These are phyloP conservation scores for Astraeus odoratus DNA, from an alignment of 768 basidiomycete genomes.

Conservation along the genomic window DNA sequence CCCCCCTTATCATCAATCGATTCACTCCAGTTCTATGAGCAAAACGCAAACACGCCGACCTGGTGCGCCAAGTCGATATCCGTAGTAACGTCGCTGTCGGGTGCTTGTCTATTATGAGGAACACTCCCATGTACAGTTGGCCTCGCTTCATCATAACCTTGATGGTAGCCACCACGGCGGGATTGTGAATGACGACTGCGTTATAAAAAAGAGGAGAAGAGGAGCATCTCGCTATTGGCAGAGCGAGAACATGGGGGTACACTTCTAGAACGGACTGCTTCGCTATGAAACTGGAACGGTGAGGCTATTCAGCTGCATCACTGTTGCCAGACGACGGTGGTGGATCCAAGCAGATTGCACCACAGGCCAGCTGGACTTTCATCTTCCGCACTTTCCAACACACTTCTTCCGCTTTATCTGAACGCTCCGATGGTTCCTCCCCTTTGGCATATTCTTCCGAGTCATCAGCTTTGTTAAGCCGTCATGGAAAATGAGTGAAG, in stretches of 20 bases:
- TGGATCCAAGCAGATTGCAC: constrained; percentile 24
- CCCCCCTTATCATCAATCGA: constrained; percentile 68
- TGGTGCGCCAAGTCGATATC: constrained; percentile 82
- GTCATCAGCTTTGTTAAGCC: constrained; percentile 31
- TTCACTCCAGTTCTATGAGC: constrained; percentile 91
- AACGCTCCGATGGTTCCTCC: constrained; percentile 20
- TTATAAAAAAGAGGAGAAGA: constrained; percentile 99
- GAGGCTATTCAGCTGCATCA: constrained; percentile 32
- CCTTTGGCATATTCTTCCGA: constrained; percentile 19
- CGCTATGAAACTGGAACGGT: constrained; percentile 57
- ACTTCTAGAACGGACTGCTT: constrained; percentile 84
- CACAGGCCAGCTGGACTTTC: constrained; percentile 27
- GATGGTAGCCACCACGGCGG: constrained; percentile 85
- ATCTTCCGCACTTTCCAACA: constrained; percentile 23
- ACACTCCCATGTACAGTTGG: constrained; percentile 95
- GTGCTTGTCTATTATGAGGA: constrained; percentile 91
- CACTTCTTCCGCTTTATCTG: constrained; percentile 10
- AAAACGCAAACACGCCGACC: constrained; percentile 93
- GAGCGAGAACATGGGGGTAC: constrained; percentile 91
- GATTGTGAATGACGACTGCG: constrained; percentile 89
- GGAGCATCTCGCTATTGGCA: constrained; percentile 91
- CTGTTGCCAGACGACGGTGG: constrained; percentile 36
- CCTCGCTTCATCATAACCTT: constrained; percentile 96
- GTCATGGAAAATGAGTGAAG: constrained; percentile 29
- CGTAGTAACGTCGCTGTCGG: constrained; percentile 91